Base-by-base conservation (phyloP, 176 grass and related monocot genomes). In the Urochloa ruziziensis region DNA sequence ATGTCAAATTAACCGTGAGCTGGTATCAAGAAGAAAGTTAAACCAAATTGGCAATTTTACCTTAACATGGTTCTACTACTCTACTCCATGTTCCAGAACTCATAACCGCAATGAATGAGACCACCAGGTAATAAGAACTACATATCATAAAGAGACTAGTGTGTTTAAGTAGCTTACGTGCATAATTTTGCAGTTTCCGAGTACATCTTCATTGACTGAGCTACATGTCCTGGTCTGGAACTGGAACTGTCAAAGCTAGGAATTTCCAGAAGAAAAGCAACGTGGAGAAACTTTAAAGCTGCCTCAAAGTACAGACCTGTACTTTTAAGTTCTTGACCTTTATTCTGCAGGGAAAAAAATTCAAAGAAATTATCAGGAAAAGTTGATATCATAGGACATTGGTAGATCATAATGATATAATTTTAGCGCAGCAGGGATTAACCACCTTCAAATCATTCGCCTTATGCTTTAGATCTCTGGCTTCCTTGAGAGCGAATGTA, bases 211-310 rank as follows among this genome's bases (percentile, higher is more conserved):
- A 94, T 87, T 64, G 89, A 86, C 65, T 51, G 83, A 65, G 87
- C 80, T 43, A 84, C 68, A 71, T 94, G 89, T 53, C 74, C 91
- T 82, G 79, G 79, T 73, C 86, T 97, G 21, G 82, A 85, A 58
- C 37, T 71, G 47, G n/a, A n/a, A n/a, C n/a, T n/a, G n/a, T 94
- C 91, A 84, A 85, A 80, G 81, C 65, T 86, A 62, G 77, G 79
- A 90, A 80, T 92, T 80, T 94, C 94, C 66, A 82, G 87, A 72
- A 97, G 89, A 86, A 88, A 90, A 4, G 89, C 91, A 71, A 80
- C 85, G 90, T 97, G 82, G 56, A 94, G 75, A 92, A 97, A 97
- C 43, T 97, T 97, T 44, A 97, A 97, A 69, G 91, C 94, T 10
- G 94, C 91, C 71, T 97, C 85, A 88, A 94, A 97, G 76, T 90